phyloP scores from a whole-genome alignment of 495 filamentous ascomycete genomes.

The Talaromyces trachyspermus region DNA sequence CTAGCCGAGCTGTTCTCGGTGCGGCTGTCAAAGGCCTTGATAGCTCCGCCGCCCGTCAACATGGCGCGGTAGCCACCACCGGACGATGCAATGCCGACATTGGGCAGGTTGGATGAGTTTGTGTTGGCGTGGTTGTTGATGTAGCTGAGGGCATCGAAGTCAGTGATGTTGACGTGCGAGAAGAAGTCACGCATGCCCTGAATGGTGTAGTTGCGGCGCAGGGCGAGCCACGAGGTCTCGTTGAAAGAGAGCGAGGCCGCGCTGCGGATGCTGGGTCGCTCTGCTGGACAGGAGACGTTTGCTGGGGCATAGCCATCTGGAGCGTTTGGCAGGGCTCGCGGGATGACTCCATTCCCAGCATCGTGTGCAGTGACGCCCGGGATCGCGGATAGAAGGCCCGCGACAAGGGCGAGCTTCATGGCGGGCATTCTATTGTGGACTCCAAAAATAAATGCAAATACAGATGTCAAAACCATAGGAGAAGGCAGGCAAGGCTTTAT shows the following conservation, averaged over 20 bases:
- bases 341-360: neutral
- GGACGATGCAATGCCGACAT: slow-evolving; percentile 50
- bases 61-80: slow-evolving; percentile 76
- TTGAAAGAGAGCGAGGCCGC: slow-evolving; percentile 51
- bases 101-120: slow-evolving; percentile 52
- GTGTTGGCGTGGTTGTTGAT: slow-evolving; percentile 46
- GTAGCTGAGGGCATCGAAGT: slow-evolving; percentile 68
- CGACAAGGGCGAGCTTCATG: neutral
- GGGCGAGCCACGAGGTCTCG: slow-evolving; percentile 59
- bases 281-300: slow-evolving; percentile 28
- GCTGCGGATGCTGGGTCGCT: slow-evolving; percentile 39
- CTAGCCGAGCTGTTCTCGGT: slow-evolving; percentile 52
- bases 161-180: slow-evolving; percentile 55
- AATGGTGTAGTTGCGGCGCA: slow-evolving; percentile 47
- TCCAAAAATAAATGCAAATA: too few relatives aligned
- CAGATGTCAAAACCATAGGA: too few relatives aligned
- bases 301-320: slow-evolving; percentile 33
- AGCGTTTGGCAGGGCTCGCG: slow-evolving; percentile 27
- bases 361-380: neutral
- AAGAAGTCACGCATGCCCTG: slow-evolving; percentile 63
- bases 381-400: neutral
- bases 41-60: slow-evolving; percentile 71
- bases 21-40: slow-evolving; percentile 74
- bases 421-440: too few relatives aligned
- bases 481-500: too few relatives aligned